Percentiles rank a stretch among this genome's conserved stretches.
These are phyloP conservation scores for Sarocladiaceae sp. DNA, from an alignment of 2,329 filamentous ascomycete genomes.

Conservation along the genomic window DNA sequence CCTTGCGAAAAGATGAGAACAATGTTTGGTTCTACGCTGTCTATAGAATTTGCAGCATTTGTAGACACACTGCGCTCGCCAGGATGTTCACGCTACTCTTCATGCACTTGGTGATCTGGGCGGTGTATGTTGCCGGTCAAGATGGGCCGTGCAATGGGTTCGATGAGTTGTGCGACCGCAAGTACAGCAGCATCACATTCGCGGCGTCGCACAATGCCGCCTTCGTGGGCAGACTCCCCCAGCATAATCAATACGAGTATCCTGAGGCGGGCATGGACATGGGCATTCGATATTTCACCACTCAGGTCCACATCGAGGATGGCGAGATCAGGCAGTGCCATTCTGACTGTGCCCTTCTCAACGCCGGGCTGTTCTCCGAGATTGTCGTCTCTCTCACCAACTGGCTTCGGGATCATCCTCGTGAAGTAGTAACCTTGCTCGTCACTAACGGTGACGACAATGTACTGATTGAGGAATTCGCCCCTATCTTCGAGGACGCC, in stretches of 20 bases:
- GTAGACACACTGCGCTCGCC: too few species aligned
- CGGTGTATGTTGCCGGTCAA: neutral
- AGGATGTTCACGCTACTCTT: too few species aligned
- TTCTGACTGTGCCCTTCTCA: constrained; percentile 48
- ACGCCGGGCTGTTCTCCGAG: constrained; percentile 46
- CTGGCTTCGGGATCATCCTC: constrained; percentile 50
- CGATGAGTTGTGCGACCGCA: constrained; percentile 41
- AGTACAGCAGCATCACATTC: constrained; percentile 49
- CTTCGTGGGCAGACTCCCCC: constrained; percentile 46
- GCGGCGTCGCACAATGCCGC: constrained; percentile 55
- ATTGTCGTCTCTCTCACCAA: constrained; percentile 48
- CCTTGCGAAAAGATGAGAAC: too few species aligned
- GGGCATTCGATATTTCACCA: constrained; percentile 54
- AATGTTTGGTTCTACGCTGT: neutral
- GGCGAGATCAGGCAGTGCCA: constrained; percentile 52
- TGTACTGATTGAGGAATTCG: constrained; percentile 45
- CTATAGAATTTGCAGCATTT: neutral
- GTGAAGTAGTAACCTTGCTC: constrained; percentile 53
- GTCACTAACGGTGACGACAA: constrained; percentile 48
- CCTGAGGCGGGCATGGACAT: constrained; percentile 48
- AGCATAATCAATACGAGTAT: constrained; percentile 52
- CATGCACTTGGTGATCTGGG: too few species aligned
- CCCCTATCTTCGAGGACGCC: constrained; percentile 41
- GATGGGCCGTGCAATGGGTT: constrained; percentile 43
- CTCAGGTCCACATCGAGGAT: constrained; percentile 48